Conservation (phyloP, 139 green algal species). For the Dunaliella primolecta region DNA sequence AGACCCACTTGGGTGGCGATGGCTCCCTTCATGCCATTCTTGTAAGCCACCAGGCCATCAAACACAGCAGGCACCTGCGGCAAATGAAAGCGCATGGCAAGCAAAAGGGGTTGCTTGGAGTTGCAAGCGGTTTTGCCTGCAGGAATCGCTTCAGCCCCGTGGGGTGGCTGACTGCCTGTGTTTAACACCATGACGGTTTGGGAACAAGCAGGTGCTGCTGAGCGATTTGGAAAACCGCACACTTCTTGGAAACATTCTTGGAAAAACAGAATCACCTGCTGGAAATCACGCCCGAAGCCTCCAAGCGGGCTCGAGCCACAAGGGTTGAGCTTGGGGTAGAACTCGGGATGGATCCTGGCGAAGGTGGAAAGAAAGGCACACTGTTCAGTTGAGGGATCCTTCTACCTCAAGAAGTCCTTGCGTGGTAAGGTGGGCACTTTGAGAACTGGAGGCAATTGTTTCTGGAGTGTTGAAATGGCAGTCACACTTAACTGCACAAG, state of each 20-base stretch:
- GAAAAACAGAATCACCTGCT: neutral
- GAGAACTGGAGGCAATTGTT: no score
- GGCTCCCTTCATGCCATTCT: conserved; percentile 63
- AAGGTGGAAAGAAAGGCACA: no score
- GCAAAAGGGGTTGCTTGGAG: neutral
- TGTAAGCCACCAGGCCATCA: conserved; percentile 46
- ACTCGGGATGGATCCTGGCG: conserved; percentile 25
- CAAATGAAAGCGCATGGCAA: neutral
- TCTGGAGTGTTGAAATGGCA: no score
- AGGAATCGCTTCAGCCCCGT: neutral
- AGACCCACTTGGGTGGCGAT: conserved; percentile 46
- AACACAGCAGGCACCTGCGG: conserved; percentile 39
- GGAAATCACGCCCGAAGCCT: neutral
- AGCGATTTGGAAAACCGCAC: neutral
- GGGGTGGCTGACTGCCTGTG: neutral
- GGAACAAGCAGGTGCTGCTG: neutral
- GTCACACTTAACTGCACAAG: no score
- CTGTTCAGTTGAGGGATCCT: no score
- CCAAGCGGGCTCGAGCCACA: neutral
- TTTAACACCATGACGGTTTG: neutral
- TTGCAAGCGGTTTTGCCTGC: neutral
- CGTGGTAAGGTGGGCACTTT: no score
- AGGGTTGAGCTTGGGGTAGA: conserved; percentile 8
- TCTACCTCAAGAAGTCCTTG: no score
- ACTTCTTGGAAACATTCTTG: neutral